Percentiles rank a stretch among this genome's conserved stretches.
Conservation (phyloP, 441 rosid species). For the Aquilaria agallochum region DNA sequence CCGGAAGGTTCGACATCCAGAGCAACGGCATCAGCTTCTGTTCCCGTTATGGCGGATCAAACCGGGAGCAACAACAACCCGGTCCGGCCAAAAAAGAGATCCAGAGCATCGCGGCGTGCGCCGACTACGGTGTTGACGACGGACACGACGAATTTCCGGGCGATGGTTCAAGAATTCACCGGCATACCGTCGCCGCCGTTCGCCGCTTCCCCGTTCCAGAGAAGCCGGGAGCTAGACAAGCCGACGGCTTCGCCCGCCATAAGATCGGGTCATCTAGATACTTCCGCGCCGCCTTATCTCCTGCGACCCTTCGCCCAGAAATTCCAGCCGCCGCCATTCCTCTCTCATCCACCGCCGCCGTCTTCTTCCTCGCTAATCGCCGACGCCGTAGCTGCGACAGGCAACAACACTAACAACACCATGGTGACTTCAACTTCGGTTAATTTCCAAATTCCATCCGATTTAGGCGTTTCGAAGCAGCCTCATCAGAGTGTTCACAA, state of each 20-base stretch:
- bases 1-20: constrained; percentile 1
- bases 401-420: constrained; percentile 16
- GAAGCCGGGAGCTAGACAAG: too few relatives aligned
- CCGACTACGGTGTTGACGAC: constrained; percentile 72
- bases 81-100: constrained; percentile 60
- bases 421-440: constrained; percentile 23
- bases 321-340: constrained; percentile 34
- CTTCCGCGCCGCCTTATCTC: constrained; percentile 39
- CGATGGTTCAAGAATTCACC: constrained; percentile 80
- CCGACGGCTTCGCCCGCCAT: constrained; percentile 22
- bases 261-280: constrained; percentile 28
- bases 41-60: constrained; percentile 10
- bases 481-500: constrained; percentile 32
- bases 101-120: constrained; percentile 70
- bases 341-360: constrained; percentile 21
- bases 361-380: constrained; percentile 22
- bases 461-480: constrained; percentile 30
- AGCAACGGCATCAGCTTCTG: constrained; percentile 11
- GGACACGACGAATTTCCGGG: constrained; percentile 68
- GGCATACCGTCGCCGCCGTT: constrained; percentile 73
- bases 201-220: constrained; percentile 43
- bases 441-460: constrained; percentile 30
- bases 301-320: constrained; percentile 68
- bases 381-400: constrained; percentile 27
- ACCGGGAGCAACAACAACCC: constrained; percentile 19